Conservation (phyloP, 2,329 filamentous ascomycete species). For the Ophiostoma quercus region DNA sequence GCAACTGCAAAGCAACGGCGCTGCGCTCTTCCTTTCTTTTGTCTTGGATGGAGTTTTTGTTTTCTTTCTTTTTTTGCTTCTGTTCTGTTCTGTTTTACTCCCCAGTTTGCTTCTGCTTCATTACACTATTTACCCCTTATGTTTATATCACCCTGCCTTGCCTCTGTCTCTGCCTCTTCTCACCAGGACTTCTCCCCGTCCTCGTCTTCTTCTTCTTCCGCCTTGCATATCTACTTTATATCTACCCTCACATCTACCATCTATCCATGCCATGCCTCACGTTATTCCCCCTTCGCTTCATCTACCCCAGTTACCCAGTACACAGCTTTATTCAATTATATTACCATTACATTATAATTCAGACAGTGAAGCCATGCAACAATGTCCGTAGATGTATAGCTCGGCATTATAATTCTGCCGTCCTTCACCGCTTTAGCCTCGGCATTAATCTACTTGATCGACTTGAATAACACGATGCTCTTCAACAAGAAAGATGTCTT, state of each 20-base stretch:
- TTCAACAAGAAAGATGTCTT: background rate
- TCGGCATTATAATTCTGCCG: conserved; percentile 4
- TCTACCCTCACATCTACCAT: background rate
- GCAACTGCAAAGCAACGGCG: background rate
- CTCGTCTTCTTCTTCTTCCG: background rate
- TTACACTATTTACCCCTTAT: background rate
- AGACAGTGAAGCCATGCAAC: background rate
- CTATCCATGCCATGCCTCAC: background rate
- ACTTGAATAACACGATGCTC: background rate
- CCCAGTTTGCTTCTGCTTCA: conserved; percentile 6
- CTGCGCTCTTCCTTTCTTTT: conserved; percentile 3
- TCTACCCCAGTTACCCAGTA: conserved; percentile 5
- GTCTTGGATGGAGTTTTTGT: conserved; percentile 16
- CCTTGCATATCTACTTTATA: background rate
- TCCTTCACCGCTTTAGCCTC: background rate
- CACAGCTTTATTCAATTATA: conserved; percentile 1
- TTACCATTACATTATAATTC: background rate
- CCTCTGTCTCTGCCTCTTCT: background rate
- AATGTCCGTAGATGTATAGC: background rate
- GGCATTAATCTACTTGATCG: background rate
- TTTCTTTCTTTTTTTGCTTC: background rate
- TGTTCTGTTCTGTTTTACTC: background rate
- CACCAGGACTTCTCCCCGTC: too few relatives aligned
- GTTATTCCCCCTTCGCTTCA: conserved; percentile 6
- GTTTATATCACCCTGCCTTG: conserved; percentile 13